Conservation (phyloP, 257 asterid species). For the Solanum gandarillasii region DNA sequence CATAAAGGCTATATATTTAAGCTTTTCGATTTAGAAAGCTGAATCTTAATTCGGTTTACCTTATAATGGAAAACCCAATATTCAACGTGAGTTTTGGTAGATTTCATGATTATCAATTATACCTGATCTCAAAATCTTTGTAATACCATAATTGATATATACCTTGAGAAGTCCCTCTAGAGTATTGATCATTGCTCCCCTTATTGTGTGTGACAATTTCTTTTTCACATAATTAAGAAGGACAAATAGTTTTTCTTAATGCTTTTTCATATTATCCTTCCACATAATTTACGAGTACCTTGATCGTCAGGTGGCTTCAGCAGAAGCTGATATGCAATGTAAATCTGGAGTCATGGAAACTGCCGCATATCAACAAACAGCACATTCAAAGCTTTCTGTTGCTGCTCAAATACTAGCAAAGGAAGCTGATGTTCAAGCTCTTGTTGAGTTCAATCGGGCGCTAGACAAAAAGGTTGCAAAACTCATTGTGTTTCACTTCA, state of each 20-base stretch:
- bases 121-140: not conserved
- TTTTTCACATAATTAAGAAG: not conserved
- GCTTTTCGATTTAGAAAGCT: not conserved
- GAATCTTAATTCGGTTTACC: not conserved
- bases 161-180: not conserved
- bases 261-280: not conserved
- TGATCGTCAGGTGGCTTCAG: constrained; percentile 36
- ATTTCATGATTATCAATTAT: not conserved
- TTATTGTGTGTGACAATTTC: not conserved
- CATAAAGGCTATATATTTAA: not conserved
- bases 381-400: constrained; percentile 28
- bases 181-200: not conserved
- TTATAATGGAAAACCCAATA: not conserved
- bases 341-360: constrained; percentile 25
- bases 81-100: not conserved
- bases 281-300: not conserved
- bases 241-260: not conserved
- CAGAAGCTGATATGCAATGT: constrained; percentile 29
- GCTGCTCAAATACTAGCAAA: constrained; percentile 57
- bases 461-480: constrained; percentile 74
- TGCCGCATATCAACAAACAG: constrained; percentile 23
- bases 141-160: not conserved
- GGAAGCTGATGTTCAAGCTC: constrained; percentile 89
- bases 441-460: constrained; percentile 63
- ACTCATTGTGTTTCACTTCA: not conserved